Evolutionary conservation across 2,329 filamentous ascomycete species (phyloP).

Genomic region (Tolypocladium album): DNA sequence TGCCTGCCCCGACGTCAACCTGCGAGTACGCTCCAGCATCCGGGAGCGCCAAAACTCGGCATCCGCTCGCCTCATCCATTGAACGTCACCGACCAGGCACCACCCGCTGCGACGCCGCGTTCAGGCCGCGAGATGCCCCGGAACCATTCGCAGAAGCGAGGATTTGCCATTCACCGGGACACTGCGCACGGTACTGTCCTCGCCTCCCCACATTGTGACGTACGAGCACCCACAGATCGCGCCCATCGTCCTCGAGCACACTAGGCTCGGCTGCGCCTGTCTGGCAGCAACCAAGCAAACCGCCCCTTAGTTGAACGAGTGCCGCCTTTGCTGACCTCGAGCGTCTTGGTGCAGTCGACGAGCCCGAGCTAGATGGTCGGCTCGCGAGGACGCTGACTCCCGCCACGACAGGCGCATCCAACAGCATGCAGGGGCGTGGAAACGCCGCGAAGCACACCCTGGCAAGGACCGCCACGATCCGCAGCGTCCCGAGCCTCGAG

Average conservation of each 20-base stretch:
- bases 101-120: neutral
- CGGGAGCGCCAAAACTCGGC: neutral
- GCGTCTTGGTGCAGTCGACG: conserved; percentile 6
- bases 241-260: neutral
- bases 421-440: conserved; percentile 25
- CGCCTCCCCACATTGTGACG: neutral
- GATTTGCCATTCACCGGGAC: conserved; percentile 25
- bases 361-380: conserved; percentile 18
- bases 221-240: neutral
- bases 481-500: conserved; percentile 46
- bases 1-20: neutral
- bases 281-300: neutral
- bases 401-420: conserved; percentile 27
- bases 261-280: neutral
- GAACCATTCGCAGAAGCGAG: conserved; percentile 20
- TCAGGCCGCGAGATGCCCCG: conserved; percentile 14
- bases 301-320: neutral
- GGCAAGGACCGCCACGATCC: conserved; percentile 36
- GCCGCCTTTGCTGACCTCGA: neutral
- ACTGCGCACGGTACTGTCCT: neutral
- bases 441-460: conserved; percentile 21
- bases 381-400: conserved; percentile 22
- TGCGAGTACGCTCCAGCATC: neutral
- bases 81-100: neutral
- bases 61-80: neutral